A percentile compares a stretch with the other conserved stretches of the same genome.
Evolutionary conservation across 2,329 filamentous ascomycete genomes (phyloP).

Genomic region (Paradendryphiella salina): DNA sequence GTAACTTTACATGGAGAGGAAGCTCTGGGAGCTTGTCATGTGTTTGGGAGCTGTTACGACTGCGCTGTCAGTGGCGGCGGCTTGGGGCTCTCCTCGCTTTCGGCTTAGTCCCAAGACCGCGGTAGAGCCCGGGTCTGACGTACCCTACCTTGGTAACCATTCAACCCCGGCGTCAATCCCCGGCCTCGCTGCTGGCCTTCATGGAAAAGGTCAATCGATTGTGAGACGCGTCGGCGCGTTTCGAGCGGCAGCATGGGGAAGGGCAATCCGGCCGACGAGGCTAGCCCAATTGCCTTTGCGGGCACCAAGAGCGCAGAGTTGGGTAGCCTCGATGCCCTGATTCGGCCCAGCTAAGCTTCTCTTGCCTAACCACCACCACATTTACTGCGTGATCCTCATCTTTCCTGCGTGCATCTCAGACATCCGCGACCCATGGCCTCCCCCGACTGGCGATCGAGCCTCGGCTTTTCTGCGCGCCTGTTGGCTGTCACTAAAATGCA

Average conservation of each 20-base stretch:
- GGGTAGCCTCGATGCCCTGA: constrained; percentile 10
- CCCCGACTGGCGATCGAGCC: constrained; percentile 46
- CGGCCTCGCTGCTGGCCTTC: background rate
- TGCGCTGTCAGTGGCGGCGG: constrained; percentile 38
- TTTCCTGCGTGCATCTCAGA: background rate
- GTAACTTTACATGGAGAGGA: constrained; percentile 38
- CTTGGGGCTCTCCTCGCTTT: constrained; percentile 28
- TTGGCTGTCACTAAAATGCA: constrained; percentile 54
- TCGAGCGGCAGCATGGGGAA: constrained; percentile 1
- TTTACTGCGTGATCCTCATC: background rate
- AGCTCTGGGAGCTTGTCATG: constrained; percentile 29
- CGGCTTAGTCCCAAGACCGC: constrained; percentile 21
- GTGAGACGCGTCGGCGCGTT: constrained; percentile 4
- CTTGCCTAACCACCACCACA: constrained; percentile 6
- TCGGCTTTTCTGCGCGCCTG: constrained; percentile 54
- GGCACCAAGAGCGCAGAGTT: constrained; percentile 8
- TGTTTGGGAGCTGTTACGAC: constrained; percentile 39
- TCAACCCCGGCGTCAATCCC: background rate
- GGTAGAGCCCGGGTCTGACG: constrained; percentile 23
- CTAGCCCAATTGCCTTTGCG: constrained; percentile 1
- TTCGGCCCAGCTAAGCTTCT: constrained; percentile 8
- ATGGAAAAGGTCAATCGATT: background rate
- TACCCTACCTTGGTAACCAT: constrained; percentile 23
- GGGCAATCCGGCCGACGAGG: background rate
- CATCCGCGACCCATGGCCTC: constrained; percentile 24